Conservation (phyloP, 495 filamentous ascomycete species). For the Xanthoparmelia taractica region DNA sequence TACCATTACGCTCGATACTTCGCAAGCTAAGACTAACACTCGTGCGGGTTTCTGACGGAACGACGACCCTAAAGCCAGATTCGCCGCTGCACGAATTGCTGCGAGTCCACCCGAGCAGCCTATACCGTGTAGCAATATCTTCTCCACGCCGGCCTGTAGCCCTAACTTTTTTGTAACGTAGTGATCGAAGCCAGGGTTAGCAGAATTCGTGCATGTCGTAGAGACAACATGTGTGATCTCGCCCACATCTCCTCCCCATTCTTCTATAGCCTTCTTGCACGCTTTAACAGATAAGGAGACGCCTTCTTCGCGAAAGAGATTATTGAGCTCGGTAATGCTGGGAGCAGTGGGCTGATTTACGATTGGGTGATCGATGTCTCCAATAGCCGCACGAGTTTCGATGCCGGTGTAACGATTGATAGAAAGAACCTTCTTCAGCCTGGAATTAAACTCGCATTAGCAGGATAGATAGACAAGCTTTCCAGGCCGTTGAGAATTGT, state of each 20-base stretch:
- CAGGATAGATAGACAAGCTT: not conserved
- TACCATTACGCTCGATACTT: slow-evolving; percentile 50
- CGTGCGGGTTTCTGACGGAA: slow-evolving; percentile 45
- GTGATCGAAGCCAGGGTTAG: slow-evolving; percentile 61
- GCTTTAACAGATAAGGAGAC: slow-evolving; percentile 51
- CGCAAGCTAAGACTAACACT: slow-evolving; percentile 53
- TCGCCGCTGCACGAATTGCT: slow-evolving; percentile 52
- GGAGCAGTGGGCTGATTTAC: slow-evolving; percentile 49
- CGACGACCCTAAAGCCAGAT: slow-evolving; percentile 50
- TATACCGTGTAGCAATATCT: slow-evolving; percentile 54
- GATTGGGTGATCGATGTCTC: slow-evolving; percentile 46
- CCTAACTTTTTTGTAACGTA: slow-evolving; percentile 50
- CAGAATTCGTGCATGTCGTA: slow-evolving; percentile 60
- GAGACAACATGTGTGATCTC: slow-evolving; percentile 60
- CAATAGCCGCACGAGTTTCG: slow-evolving; percentile 52
- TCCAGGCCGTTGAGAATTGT: not conserved
- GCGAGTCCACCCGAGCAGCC: slow-evolving; percentile 60
- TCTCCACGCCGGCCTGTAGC: slow-evolving; percentile 43
- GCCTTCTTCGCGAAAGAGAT: slow-evolving; percentile 49
- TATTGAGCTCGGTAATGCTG: slow-evolving; percentile 47
- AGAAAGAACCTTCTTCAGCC: slow-evolving; percentile 45
- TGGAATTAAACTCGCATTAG: slow-evolving; percentile 19
- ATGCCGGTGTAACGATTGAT: slow-evolving; percentile 61
- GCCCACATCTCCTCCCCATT: slow-evolving; percentile 39
- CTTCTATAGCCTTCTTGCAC: slow-evolving; percentile 50